Percentiles rank a stretch among this genome's conserved stretches.
These are phyloP conservation scores for Pseudogymnoascus sp. DNA, from an alignment of 2,329 filamentous ascomycete species.

Conservation along the genomic window DNA sequence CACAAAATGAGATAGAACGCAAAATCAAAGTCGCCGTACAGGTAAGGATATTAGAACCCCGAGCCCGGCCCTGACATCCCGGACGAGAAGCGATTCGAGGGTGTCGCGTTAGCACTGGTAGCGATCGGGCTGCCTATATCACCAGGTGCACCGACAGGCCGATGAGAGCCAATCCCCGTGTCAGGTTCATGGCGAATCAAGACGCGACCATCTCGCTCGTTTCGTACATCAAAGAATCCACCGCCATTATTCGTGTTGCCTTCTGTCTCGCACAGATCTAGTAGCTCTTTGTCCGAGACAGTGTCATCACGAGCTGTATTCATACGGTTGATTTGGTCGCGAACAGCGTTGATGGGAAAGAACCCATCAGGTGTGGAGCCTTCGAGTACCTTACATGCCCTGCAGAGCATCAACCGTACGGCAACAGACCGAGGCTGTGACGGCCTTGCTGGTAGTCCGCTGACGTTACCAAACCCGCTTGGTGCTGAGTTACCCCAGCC, in stretches of 20 bases:
- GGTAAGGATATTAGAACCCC: constrained; percentile 1
- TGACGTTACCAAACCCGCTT: constrained; percentile 41
- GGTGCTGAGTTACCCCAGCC: constrained; percentile 27
- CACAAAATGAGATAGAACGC: constrained; percentile 8
- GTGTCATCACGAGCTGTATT: constrained; percentile 41
- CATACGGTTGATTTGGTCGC: constrained; percentile 56
- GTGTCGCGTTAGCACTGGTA: constrained; percentile 24
- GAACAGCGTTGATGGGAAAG: constrained; percentile 57
- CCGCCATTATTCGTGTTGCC: constrained; percentile 81
- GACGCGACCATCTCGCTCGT: constrained; percentile 20
- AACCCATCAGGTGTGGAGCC: constrained; percentile 52
- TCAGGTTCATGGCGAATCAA: constrained; percentile 51
- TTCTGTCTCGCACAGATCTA: constrained; percentile 79
- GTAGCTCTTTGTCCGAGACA: constrained; percentile 58
- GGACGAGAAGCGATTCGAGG: neutral
- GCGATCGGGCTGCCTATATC: constrained; percentile 63
- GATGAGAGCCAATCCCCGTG: constrained; percentile 29
- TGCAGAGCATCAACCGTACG: constrained; percentile 67
- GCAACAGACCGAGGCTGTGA: constrained; percentile 57
- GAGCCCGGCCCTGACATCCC: neutral
- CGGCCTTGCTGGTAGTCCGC: constrained; percentile 34
- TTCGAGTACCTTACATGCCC: constrained; percentile 61
- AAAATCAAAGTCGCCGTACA: constrained; percentile 4
- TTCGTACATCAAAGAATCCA: constrained; percentile 63
- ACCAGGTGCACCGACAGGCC: constrained; percentile 50